Evolutionary conservation across 805 yeast genomes (phyloP).

Genomic region (Starmerella sp.): DNA sequence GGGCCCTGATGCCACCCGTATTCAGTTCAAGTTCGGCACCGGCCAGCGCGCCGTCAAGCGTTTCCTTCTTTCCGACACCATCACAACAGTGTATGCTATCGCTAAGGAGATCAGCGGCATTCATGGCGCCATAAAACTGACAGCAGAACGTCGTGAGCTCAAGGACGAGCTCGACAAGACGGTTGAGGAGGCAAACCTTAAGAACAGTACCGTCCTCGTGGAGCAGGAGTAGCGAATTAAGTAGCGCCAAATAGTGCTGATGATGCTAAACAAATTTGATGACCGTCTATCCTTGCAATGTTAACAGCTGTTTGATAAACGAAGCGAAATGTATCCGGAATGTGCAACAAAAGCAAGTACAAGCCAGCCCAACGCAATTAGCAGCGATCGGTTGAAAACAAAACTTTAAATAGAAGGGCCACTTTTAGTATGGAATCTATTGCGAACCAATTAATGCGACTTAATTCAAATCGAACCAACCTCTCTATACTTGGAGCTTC

Average conservation of each 20-base stretch:
- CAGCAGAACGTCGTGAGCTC: slow-evolving; percentile 50
- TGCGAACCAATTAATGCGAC: too few species aligned
- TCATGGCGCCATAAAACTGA: slow-evolving; percentile 32
- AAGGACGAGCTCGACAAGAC: slow-evolving; percentile 42
- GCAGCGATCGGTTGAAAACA: too few species aligned
- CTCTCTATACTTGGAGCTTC: slow-evolving; percentile 14
- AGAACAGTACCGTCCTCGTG: slow-evolving; percentile 67
- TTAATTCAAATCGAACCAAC: too few species aligned
- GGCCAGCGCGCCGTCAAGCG: slow-evolving; percentile 74
- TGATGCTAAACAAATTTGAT: too few species aligned
- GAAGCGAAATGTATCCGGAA: too few species aligned
- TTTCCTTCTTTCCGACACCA: slow-evolving; percentile 48
- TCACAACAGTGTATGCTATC: slow-evolving; percentile 49
- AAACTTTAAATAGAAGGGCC: too few species aligned
- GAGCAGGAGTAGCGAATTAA: slow-evolving; percentile 34
- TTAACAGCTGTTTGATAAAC: too few species aligned
- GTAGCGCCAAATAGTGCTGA: background rate
- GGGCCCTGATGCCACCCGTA: slow-evolving; percentile 47
- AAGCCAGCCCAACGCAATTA: too few species aligned
- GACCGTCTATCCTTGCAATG: too few species aligned
- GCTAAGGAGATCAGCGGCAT: slow-evolving; percentile 46
- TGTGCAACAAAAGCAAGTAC: too few species aligned
- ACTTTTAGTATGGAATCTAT: too few species aligned
- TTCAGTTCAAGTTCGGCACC: slow-evolving; percentile 79
- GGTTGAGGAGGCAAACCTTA: slow-evolving; percentile 63